Evolutionary conservation across 495 filamentous ascomycete species (phyloP).

Genomic region (Penicillium angulare): DNA sequence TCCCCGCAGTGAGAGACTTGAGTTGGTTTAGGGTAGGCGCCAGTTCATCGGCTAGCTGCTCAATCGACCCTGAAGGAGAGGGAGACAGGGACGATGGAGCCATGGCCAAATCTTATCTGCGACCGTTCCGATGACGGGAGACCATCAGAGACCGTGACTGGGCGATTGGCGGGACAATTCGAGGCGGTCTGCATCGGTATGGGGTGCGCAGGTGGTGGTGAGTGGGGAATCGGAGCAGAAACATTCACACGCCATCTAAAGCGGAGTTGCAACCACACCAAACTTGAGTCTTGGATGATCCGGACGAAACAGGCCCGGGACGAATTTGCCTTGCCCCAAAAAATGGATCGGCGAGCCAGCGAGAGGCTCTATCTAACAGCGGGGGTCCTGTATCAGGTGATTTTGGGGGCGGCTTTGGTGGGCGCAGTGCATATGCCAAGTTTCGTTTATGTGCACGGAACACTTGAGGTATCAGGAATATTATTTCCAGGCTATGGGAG

Average conservation of each 20-base stretch:
- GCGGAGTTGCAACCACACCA: not conserved
- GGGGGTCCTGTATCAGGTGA: constrained; percentile 29
- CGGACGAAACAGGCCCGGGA: not conserved
- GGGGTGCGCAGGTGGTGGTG: constrained; percentile 15
- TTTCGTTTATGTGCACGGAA: not conserved
- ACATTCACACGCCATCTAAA: constrained; percentile 9
- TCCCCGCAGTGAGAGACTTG: constrained; percentile 25
- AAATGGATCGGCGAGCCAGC: constrained; percentile 11
- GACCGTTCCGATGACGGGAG: constrained; percentile 35
- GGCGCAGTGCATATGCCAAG: constrained; percentile 3
- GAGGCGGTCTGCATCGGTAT: constrained; percentile 46
- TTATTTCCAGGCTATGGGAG: too few relatives aligned
- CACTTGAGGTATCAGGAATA: too few relatives aligned
- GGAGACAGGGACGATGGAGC: constrained; percentile 53
- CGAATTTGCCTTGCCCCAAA: constrained; percentile 8
- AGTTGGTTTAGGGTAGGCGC: constrained; percentile 58
- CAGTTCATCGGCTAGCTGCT: constrained; percentile 59
- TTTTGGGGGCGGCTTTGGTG: constrained; percentile 7
- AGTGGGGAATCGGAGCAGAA: not conserved
- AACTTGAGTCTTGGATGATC: not conserved
- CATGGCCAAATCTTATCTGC: constrained; percentile 40
- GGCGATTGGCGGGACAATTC: constrained; percentile 30
- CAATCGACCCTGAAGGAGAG: constrained; percentile 60
- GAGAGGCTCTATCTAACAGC: constrained; percentile 12
- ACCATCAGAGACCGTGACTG: constrained; percentile 44